These are phyloP conservation scores for Pseudopediastrum boryanum DNA, from an alignment of 139 green algal species.

Conservation along the genomic window DNA sequence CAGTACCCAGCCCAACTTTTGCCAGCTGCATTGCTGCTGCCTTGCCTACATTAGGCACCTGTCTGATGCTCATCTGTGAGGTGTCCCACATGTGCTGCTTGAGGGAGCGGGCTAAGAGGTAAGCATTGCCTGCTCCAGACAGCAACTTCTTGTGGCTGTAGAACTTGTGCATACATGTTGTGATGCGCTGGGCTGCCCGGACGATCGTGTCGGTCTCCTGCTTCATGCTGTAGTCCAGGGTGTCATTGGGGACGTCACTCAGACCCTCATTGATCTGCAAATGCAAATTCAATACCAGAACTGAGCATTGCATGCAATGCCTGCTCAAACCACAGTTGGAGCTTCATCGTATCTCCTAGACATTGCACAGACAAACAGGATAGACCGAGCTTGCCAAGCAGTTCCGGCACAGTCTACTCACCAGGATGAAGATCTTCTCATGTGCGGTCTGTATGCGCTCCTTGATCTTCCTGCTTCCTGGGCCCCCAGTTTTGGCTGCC, in stretches of 20 bases:
- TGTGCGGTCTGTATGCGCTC: conserved; percentile 55
- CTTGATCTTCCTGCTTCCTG: conserved; percentile 58
- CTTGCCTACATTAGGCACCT: too few relatives aligned
- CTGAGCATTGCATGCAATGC: not conserved
- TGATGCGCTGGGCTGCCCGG: conserved; percentile 54
- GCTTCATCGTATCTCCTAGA: not conserved
- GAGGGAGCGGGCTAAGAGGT: conserved; percentile 62
- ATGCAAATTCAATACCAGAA: not conserved
- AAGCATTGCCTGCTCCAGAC: not conserved
- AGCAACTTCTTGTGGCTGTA: not conserved
- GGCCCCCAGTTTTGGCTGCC: conserved; percentile 21
- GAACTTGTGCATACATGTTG: conserved; percentile 63
- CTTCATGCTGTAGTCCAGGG: conserved; percentile 75
- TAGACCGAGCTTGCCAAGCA: too few relatives aligned
- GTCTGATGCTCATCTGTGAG: too few relatives aligned
- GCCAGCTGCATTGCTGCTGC: too few relatives aligned
- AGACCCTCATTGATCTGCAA: conserved; percentile 79
- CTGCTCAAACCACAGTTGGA: not conserved
- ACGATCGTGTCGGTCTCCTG: conserved; percentile 65
- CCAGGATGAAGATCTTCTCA: conserved; percentile 86
- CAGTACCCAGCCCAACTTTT: too few relatives aligned
- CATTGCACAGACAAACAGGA: not conserved
- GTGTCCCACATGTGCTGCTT: conserved; percentile 60
- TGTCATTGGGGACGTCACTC: conserved; percentile 52
- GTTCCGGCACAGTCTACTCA: conserved; percentile 32